A percentile compares a stretch with the other conserved stretches of the same genome.
These are phyloP conservation scores for Pseudogymnoascus pannorum DNA, from an alignment of 2,329 filamentous ascomycete genomes.

Conservation along the genomic window DNA sequence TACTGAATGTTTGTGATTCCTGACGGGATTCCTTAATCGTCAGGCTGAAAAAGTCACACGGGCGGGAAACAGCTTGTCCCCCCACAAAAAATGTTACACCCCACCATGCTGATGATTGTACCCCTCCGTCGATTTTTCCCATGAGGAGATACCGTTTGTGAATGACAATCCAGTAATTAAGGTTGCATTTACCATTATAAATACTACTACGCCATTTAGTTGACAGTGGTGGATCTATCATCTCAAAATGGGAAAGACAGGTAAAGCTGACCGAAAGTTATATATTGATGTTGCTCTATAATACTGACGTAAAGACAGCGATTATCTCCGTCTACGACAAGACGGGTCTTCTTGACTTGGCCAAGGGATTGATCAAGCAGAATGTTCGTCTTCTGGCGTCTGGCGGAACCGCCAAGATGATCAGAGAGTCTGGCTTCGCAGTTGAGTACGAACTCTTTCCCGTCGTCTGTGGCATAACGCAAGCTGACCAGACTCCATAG, in stretches of 20 bases:
- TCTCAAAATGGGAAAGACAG: constrained; percentile 13
- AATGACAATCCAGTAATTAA: constrained; percentile 8
- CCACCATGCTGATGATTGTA: constrained; percentile 8
- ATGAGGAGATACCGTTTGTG: constrained; percentile 7
- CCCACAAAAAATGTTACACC: constrained; percentile 8
- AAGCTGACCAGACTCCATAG: constrained; percentile 37
- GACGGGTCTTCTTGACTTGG: constrained; percentile 86
- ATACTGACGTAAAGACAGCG: constrained; percentile 39
- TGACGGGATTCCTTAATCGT: not conserved
- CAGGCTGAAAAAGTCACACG: not conserved
- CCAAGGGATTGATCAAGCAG: constrained; percentile 81
- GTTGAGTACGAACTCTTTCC: constrained; percentile 65
- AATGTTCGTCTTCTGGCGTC: constrained; percentile 91
- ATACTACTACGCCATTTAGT: constrained; percentile 4
- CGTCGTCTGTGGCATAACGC: not conserved
- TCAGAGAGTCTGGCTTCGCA: constrained; percentile 88
- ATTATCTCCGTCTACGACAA: constrained; percentile 99
- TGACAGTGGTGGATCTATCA: constrained; percentile 7
- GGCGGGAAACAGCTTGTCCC: not conserved
- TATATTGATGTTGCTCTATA: not conserved
- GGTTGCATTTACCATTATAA: constrained; percentile 8
- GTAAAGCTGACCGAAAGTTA: not conserved
- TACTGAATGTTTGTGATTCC: not conserved
- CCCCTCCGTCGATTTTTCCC: constrained; percentile 8
- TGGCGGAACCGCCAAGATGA: constrained; percentile 91